Percentiles rank a stretch among this genome's conserved stretches.
These are phyloP conservation scores for Fusarium sp. DNA, from an alignment of 2,329 filamentous ascomycete species.

Conservation along the genomic window DNA sequence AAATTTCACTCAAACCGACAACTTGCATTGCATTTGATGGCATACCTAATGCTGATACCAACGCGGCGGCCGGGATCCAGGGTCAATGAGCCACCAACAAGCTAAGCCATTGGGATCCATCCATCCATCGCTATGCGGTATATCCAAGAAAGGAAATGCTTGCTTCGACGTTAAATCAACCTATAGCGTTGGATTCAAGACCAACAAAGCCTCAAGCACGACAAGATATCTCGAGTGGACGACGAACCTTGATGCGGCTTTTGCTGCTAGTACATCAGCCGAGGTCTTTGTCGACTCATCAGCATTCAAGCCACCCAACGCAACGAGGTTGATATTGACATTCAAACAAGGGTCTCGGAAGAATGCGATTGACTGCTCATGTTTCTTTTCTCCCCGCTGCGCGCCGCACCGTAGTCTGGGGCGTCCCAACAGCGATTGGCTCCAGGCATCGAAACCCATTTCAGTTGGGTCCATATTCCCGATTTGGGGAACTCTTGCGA, in stretches of 20 bases:
- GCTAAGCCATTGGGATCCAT: background rate
- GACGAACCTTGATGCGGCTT: background rate
- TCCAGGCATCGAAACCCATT: conserved; percentile 35
- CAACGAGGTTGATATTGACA: background rate
- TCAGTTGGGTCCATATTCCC: conserved; percentile 42
- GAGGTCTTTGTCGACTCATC: background rate
- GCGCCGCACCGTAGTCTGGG: conserved; percentile 32
- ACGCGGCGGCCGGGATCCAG: background rate
- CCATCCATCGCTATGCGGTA: background rate
- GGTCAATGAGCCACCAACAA: conserved; percentile 3
- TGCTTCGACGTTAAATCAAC: conserved; percentile 6
- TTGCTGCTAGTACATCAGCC: background rate
- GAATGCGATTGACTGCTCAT: conserved; percentile 32
- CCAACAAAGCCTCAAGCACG: background rate
- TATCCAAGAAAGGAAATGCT: conserved; percentile 15
- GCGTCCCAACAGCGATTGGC: conserved; percentile 42
- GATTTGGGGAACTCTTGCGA: conserved; percentile 52
- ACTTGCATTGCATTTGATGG: conserved; percentile 3
- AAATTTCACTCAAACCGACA: background rate
- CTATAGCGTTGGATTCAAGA: background rate
- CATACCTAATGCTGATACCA: background rate
- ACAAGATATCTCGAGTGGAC: background rate
- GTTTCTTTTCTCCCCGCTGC: conserved; percentile 21
- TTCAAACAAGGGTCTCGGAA: conserved; percentile 26
- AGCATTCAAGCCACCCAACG: background rate